phyloP scores from a whole-genome alignment of 306 rosid species.

The Senna tora region DNA sequence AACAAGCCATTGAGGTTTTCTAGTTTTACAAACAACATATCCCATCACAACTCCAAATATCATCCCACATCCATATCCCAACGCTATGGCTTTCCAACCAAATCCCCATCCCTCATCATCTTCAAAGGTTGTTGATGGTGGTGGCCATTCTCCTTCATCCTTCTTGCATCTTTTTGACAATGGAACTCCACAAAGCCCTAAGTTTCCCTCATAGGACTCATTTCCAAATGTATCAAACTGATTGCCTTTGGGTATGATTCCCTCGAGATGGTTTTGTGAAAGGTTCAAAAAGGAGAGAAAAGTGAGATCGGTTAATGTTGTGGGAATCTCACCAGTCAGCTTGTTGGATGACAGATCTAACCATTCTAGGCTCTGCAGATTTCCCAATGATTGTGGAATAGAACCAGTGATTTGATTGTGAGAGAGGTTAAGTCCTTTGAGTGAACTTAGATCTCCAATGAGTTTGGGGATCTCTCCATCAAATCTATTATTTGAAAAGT shows the following conservation, averaged over 20 bases:
- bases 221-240: constrained; percentile 37
- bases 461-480: too few species aligned
- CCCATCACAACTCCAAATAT: constrained; percentile 26
- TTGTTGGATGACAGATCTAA: constrained; percentile 40
- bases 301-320: constrained; percentile 6
- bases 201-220: constrained; percentile 27
- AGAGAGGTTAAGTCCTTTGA: constrained; percentile 44
- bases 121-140: neutral
- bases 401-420: constrained; percentile 40
- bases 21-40: neutral
- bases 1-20: constrained; percentile 5
- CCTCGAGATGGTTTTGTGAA: constrained; percentile 17
- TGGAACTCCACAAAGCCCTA: constrained; percentile 31
- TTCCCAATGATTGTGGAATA: constrained; percentile 39
- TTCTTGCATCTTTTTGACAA: neutral
- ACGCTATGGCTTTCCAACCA: constrained; percentile 27
- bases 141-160: neutral
- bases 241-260: constrained; percentile 33
- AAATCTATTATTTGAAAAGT: constrained; percentile 8
- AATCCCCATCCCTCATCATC: neutral
- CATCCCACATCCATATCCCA: constrained; percentile 40
- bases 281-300: neutral
- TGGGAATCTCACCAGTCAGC: constrained; percentile 11
- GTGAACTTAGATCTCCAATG: constrained; percentile 35
- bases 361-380: constrained; percentile 27